A percentile compares a stretch with the other conserved stretches of the same genome.
Conservation (phyloP, 1,284 basidiomycete genomes). For the Ustilago nuda region DNA sequence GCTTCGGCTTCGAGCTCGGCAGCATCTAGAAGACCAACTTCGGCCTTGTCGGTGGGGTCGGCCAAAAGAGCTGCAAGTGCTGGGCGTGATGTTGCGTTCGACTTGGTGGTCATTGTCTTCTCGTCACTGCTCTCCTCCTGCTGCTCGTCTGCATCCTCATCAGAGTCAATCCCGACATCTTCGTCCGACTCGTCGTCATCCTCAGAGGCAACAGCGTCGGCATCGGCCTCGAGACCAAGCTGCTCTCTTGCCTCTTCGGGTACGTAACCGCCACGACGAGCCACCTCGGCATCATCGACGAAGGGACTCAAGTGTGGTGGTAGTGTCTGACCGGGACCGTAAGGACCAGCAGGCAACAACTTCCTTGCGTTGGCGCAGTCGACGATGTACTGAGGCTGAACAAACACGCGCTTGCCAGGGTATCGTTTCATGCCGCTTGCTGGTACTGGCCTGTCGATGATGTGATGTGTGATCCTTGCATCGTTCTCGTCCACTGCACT, state of each 20-base stretch:
- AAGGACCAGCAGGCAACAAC: slow-evolving; percentile 85
- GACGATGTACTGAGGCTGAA: slow-evolving; percentile 98
- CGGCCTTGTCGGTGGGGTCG: slow-evolving; percentile 74
- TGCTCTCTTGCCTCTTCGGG: slow-evolving; percentile 68
- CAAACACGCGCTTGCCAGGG: slow-evolving; percentile 78
- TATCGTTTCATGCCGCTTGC: slow-evolving; percentile 58
- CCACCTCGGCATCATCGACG: slow-evolving; percentile 78
- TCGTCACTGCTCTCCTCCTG: slow-evolving; percentile 61
- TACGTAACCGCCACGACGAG: slow-evolving; percentile 70
- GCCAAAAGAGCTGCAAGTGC: slow-evolving; percentile 72
- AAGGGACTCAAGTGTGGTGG: slow-evolving; percentile 98
- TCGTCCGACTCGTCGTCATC: slow-evolving; percentile 66
- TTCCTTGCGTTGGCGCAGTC: slow-evolving; percentile 92
- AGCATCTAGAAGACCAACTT: slow-evolving; percentile 79
- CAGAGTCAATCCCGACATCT: slow-evolving; percentile 62
- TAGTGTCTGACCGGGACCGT: slow-evolving; percentile 85
- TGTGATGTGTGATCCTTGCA: slow-evolving; percentile 88
- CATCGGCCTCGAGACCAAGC: slow-evolving; percentile 72
- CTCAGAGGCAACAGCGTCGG: slow-evolving; percentile 74
- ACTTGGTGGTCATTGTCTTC: slow-evolving; percentile 14
- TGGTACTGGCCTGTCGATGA: slow-evolving; percentile 85
- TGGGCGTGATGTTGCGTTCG: slow-evolving; percentile 36
- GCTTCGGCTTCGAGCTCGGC: slow-evolving; percentile 95
- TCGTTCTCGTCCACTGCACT: slow-evolving; percentile 78
- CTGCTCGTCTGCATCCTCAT: slow-evolving; percentile 71